A percentile compares a stretch with the other conserved stretches of the same genome.
Conservation (phyloP, 2,329 filamentous ascomycete species). For the Rhytidhysteron rufulum region DNA sequence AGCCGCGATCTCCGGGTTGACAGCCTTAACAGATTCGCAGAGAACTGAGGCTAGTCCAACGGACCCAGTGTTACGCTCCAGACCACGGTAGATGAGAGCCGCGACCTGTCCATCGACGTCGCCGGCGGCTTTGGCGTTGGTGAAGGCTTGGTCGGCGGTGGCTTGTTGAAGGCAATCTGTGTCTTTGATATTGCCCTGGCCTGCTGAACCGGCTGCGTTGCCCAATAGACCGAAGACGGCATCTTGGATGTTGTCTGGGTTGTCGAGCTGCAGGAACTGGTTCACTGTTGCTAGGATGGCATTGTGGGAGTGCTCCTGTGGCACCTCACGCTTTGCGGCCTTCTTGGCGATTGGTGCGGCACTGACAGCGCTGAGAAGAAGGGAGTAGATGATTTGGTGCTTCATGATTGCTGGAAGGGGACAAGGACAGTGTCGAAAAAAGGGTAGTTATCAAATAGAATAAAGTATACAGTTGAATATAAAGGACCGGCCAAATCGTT, state of each 20-base stretch:
- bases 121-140: conserved; percentile 52
- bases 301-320: conserved; percentile 56
- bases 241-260: conserved; percentile 48
- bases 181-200: conserved; percentile 49
- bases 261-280: conserved; percentile 41
- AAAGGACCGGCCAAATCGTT: conserved; percentile 32
- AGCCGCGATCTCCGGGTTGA: conserved; percentile 63
- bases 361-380: conserved; percentile 24
- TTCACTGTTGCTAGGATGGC: conserved; percentile 46
- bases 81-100: conserved; percentile 51
- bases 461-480: conserved; percentile 15
- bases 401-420: conserved; percentile 24
- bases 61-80: conserved; percentile 58
- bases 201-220: conserved; percentile 46
- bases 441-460: conserved; percentile 4
- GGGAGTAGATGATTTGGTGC: conserved; percentile 23
- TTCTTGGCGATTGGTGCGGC: conserved; percentile 20
- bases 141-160: conserved; percentile 57
- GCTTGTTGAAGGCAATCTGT: conserved; percentile 58
- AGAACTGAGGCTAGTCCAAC: conserved; percentile 57
- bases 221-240: conserved; percentile 53
- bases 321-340: conserved; percentile 47
- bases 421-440: neutral
- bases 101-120: conserved; percentile 54
- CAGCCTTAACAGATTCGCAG: conserved; percentile 53